Percentiles rank a stretch among this genome's conserved stretches.
Evolutionary conservation across 805 yeast species (phyloP).

Genomic region (Candida saitoana): DNA sequence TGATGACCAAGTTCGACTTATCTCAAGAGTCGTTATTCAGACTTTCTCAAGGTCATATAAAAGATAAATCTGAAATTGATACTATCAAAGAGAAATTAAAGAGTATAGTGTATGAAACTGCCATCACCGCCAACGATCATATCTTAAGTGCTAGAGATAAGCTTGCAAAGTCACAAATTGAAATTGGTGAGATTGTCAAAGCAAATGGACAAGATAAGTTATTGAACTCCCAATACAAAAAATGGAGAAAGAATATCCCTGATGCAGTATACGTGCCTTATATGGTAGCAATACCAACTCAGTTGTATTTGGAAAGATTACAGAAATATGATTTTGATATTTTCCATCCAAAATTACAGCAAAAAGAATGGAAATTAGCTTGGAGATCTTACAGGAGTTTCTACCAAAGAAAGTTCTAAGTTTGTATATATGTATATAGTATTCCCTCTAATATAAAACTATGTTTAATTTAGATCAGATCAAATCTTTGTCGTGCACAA

Average conservation of each 20-base stretch:
- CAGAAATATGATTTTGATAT: conserved; percentile 66
- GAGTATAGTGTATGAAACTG: conserved; percentile 63
- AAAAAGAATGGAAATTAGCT: conserved; percentile 63
- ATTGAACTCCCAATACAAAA: conserved; percentile 20
- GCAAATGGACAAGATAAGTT: conserved; percentile 21
- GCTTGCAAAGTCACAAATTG: conserved; percentile 33
- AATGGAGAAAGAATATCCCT: conserved; percentile 48
- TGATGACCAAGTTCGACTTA: conserved; percentile 48
- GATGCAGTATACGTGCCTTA: conserved; percentile 66
- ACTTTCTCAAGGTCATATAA: conserved; percentile 40
- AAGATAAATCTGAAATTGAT: conserved; percentile 18
- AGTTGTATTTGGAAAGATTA: conserved; percentile 55
- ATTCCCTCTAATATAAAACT: too few relatives aligned
- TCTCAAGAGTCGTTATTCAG: conserved; percentile 64
- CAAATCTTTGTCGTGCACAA: not conserved
- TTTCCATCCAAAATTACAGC: conserved; percentile 37
- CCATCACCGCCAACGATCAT: conserved; percentile 78
- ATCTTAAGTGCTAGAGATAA: conserved; percentile 63
- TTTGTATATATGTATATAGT: too few relatives aligned
- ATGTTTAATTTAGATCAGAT: too few relatives aligned
- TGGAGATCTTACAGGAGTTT: conserved; percentile 54
- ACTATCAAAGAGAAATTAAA: conserved; percentile 39
- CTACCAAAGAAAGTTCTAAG: conserved; percentile 32
- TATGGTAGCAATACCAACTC: conserved; percentile 63
- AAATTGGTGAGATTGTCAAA: conserved; percentile 28